Evolutionary conservation across 1,139 yeast species (phyloP), one percentile per base, ranked within the genome.

Genomic region (Saccharomycopsis hybrid): DNA sequence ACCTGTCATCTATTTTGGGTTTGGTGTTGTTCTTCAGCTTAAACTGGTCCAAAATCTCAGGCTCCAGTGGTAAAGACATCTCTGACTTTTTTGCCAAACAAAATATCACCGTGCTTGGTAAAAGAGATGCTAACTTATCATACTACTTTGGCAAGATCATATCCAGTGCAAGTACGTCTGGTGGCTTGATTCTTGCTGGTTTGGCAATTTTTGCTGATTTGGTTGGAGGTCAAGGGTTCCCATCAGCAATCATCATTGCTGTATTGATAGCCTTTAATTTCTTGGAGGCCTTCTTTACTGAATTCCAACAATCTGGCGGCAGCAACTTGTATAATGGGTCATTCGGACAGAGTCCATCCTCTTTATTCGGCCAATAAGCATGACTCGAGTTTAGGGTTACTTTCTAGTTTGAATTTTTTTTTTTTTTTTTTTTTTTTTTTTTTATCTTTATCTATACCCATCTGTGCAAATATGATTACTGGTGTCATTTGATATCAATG

Each of bases 51-150:
- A 72, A 71, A 51, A 73, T 84, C 58, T 83, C 95, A n/a, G 97
- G 97, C 50, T 78, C 89, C 37, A 74, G 90, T 38, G 88, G 96
- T 59, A 78, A 75, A 62, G 96, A 88, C 62, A 68, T 88, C 54
- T 85, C 96, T 49, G 76, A 75, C 61, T 85, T 79, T 67, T 88
- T 89, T 75, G 88, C 86, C 70, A 92, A 85, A 40, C 96, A 89
- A 72, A 90, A 89, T 57, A 79, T 89, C 60, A 79, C 90, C 29
- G 77, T 89, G 59, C 76, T 86, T 49, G 96, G 96, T 56, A 89
- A 85, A 71, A 84, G 97, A 73, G 97, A 90, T 61, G 80, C 77
- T 53, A 81, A 89, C 32, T 73, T 82, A 47, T 74, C 85, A 53
- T 82, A 78, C 66, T 96, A 88, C 70, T 77, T 90, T 55, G 73